Base-by-base conservation (phyloP, 129 eudicot species). In the Pseudognaphalium luteoalbum region DNA sequence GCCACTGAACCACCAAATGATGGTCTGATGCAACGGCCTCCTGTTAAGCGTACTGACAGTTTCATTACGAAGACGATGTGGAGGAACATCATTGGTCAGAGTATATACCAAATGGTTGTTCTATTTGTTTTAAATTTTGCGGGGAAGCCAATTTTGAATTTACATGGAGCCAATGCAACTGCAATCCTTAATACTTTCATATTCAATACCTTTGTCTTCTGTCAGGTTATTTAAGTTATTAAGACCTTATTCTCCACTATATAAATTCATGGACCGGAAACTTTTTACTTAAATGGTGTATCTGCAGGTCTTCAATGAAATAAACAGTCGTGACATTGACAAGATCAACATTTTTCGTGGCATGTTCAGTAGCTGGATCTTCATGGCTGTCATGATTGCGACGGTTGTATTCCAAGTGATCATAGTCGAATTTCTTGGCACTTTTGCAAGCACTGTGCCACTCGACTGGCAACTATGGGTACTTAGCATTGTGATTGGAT, bases 1-100 rank as follows among this genome's bases (percentile, higher is more conserved):
- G 98, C 96, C 69, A 90, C 98, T 7, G 98, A 86, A 74, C 95
- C 95, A n/a, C 92, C 95, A 59, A 81, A 85, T 47, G 95, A 86
- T 3, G 90, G 83, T 60, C 83, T 93, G 25, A 90, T 90, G 98
- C 76, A 86, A 58, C 76, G 92, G 66, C 92, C 90, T 56, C 96
- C 98, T 22, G 86, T 90, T n/a, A 83, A 84, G 32, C 76, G 90
- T 52, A 59, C 73, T 2, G 89, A 80, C n/a, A 83, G 84, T 72
- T 93, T 93, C 68, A 90, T 93, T 7, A 90, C 91, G 64, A 83
- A 74, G 83, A 82, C 87, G 33, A 88, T 93, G 98, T 90, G 95
- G 98, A 70, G 96, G 78, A 93, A 93, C 33, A 86, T 93, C 66
- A 73, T 82, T 59, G 91, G 96, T 29, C 98, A 93, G 73, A 88